Percentiles rank a stretch among this genome's conserved stretches.
These are phyloP conservation scores for Cladophialophora chaetospira DNA, from an alignment of 2,329 filamentous ascomycete genomes.

Conservation along the genomic window DNA sequence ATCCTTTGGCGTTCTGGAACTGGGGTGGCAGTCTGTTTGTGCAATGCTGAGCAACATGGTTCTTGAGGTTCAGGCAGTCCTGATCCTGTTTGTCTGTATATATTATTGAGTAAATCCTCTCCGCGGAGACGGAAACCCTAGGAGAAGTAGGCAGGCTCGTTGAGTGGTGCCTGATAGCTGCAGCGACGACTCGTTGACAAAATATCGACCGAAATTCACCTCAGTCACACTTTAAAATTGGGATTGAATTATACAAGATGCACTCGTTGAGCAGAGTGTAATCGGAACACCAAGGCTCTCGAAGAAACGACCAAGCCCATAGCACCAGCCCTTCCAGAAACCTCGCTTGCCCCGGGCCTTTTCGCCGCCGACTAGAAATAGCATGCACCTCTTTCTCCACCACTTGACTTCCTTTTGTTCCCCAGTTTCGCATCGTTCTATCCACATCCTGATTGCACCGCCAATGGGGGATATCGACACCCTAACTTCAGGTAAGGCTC, in stretches of 20 bases:
- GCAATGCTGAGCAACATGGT: neutral
- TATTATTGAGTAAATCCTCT: slow-evolving; percentile 13
- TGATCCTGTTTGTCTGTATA: slow-evolving; percentile 13
- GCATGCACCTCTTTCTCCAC: neutral
- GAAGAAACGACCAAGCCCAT: too few species aligned
- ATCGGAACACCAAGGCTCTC: too few species aligned
- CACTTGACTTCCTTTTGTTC: neutral
- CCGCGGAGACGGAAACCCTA: too few species aligned
- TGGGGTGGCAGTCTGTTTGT: slow-evolving; percentile 8
- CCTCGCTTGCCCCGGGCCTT: neutral
- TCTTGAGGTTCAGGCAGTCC: slow-evolving; percentile 14
- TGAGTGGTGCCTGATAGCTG: too few species aligned
- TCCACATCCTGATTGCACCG: neutral
- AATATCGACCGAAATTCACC: too few species aligned
- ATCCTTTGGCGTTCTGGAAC: slow-evolving; percentile 11
- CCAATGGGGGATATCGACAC: neutral
- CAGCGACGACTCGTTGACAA: too few species aligned
- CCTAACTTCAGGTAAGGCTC: neutral
- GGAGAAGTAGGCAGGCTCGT: too few species aligned
- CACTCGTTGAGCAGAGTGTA: too few species aligned
- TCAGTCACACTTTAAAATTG: too few species aligned
- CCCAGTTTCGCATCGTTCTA: neutral
- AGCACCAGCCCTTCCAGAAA: too few species aligned
- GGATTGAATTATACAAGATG: too few species aligned
- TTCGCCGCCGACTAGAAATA: neutral